phyloP scores from a whole-genome alignment of 495 filamentous ascomycete genomes.

The Baudoinia panamericana region DNA sequence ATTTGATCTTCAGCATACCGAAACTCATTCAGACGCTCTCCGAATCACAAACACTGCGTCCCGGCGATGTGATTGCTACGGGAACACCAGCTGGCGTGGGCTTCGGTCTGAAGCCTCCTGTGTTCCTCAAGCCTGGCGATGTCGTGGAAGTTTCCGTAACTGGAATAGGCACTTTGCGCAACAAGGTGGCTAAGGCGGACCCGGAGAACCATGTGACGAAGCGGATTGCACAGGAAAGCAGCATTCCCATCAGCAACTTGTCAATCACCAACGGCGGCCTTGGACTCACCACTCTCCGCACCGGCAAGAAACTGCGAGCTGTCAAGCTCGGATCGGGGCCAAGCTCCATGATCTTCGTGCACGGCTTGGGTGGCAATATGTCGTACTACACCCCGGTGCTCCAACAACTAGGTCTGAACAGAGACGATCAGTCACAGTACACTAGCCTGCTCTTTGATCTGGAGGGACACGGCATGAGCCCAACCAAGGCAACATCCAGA shows the following conservation, averaged over 20 bases:
- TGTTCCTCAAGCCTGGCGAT: conserved; percentile 37
- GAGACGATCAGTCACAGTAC: conserved; percentile 12
- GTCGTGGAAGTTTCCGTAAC: conserved; percentile 32
- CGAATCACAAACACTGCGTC: conserved; percentile 32
- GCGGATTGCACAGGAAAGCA: conserved; percentile 16
- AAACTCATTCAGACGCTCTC: conserved; percentile 34
- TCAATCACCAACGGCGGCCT: conserved; percentile 23
- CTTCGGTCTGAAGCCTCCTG: conserved; percentile 35
- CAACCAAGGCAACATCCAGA: conserved; percentile 32
- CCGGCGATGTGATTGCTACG: conserved; percentile 37
- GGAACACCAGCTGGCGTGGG: conserved; percentile 43
- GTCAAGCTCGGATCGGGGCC: conserved; percentile 23
- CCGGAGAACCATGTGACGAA: conserved; percentile 20
- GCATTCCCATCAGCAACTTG: conserved; percentile 24
- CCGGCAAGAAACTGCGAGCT: conserved; percentile 34
- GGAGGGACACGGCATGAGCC: conserved; percentile 42
- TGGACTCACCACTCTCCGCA: conserved; percentile 31
- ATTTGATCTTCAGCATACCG: conserved; percentile 37
- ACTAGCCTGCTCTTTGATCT: conserved; percentile 34
- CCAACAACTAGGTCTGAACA: conserved; percentile 18
- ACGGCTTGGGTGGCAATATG: conserved; percentile 37
- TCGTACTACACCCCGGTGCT: conserved; percentile 35
- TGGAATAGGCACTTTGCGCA: conserved; percentile 35
- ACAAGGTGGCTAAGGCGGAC: conserved; percentile 30
- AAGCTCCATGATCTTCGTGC: conserved; percentile 35